Evolutionary conservation across 352 stramenopile species (phyloP), one percentile per base, ranked within the genome.

Genomic region (Aphanomyces astaci): DNA sequence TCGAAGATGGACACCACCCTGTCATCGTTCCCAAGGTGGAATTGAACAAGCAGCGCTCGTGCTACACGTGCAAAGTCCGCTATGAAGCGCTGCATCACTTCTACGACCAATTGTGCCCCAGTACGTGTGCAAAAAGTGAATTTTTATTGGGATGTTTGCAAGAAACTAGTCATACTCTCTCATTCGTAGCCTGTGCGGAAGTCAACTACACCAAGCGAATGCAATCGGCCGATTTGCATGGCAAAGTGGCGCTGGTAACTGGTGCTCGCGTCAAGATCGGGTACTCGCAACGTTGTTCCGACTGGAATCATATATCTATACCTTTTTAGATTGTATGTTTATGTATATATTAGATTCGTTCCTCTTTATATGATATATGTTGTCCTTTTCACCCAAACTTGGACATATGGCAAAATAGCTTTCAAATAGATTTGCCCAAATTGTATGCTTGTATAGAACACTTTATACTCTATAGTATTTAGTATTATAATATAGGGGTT

Each of bases 251-350:
- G 4, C 73, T 99, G 7, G 89, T 99, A 17, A 99, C 96, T 0
- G 96, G 96, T 43, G 92, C 90, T 45, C 87, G 96, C 10, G 95
- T 99, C 63, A 99, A 99, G 79, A 99, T 99, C 77, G 96, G 96
- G 17, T 59, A 59, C 25, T n/a, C n/a, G n/a, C n/a, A n/a, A n/a
- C n/a, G n/a, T n/a, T n/a, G n/a, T n/a, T n/a, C n/a, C n/a, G n/a
- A n/a, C n/a, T n/a, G n/a, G n/a, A n/a, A n/a, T n/a, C n/a, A n/a
- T n/a, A n/a, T n/a, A n/a, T n/a, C n/a, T n/a, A n/a, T n/a, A n/a
- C n/a, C n/a, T n/a, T n/a, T n/a, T n/a, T n/a, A n/a, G n/a, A n/a
- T n/a, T n/a, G n/a, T n/a, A n/a, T n/a, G n/a, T n/a, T n/a, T n/a
- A n/a, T n/a, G n/a, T n/a, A n/a, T n/a, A n/a, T n/a, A n/a, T n/a